Evolutionary conservation across 345 rosid genomes (phyloP), one percentile per base, ranked within the genome.

Genomic region (Populus pruinosa): DNA sequence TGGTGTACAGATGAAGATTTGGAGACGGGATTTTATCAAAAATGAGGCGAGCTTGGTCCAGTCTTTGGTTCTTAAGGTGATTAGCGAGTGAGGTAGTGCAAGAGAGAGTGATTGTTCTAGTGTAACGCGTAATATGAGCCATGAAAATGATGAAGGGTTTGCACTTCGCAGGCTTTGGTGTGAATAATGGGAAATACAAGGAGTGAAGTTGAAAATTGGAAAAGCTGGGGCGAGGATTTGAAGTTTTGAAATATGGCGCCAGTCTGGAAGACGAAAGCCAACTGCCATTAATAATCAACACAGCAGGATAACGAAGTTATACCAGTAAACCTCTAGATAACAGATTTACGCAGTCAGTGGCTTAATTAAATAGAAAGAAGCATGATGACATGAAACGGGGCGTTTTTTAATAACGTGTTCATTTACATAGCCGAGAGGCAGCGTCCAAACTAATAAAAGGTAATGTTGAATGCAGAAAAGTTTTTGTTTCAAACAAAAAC

Each of bases 1-100:
- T 88, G 5, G 96, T 92, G 85, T 61, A 90, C 2, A 87, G 75
- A 38, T 84, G 85, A 76, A 78, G 82, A 69, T 70, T 85, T 18
- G 89, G 94, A 79, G 70, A 85, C 8, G 76, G 78, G 72, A 84
- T 82, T 76, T 65, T 71, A 69, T 90, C 83, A 44, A 87, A 81
- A 71, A 87, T 1, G 71, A 35, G 11, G 12, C 91, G 86, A 44
- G 92, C 92, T 49, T 82, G 82, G 17, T 86, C 87, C 50, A 83
- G 71, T 35, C 88, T 87, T 59, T 55, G 82, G 80, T 77, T 77
- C 44, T 63, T 73, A 4, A 92, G 70, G 84, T 82, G 88, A 76
- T 84, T 25, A 70, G 86, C 77, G 73, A 93, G 74, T 72, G 73
- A 67, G 69, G 14, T 23, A 76, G 85, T 89, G 35, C 50, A 70